phyloP scores from a whole-genome alignment of 352 stramenopile genomes.

The Blastocystis sp. region DNA sequence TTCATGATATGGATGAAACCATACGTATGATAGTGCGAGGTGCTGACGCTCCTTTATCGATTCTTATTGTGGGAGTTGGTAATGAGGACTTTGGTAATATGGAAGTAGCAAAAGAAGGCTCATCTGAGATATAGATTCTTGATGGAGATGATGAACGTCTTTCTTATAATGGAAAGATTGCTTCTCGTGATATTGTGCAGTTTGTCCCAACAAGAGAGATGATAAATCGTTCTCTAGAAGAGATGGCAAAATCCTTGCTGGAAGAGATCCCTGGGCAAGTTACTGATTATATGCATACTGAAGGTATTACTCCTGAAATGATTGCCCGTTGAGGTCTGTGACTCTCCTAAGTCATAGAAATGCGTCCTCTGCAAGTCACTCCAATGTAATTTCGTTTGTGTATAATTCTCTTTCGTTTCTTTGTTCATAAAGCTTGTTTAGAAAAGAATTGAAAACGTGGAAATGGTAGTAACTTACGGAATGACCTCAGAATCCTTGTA shows the following conservation, averaged over 20 bases:
- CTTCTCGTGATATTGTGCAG: slow-evolving; percentile 48
- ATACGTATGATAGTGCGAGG: slow-evolving; percentile 63
- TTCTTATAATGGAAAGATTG: slow-evolving; percentile 3
- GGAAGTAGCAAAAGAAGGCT: slow-evolving; percentile 45
- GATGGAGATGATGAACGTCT: slow-evolving; percentile 34
- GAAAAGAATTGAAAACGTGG: slow-evolving; percentile 1
- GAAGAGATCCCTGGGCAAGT: slow-evolving; percentile 39
- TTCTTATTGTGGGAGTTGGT: slow-evolving; percentile 75
- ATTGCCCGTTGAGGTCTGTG: not conserved
- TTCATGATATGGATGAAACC: slow-evolving; percentile 75
- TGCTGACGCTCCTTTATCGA: slow-evolving; percentile 66
- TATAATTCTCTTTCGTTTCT: not conserved
- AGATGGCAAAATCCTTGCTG: slow-evolving; percentile 1
- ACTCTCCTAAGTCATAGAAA: not conserved
- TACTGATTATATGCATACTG: slow-evolving; percentile 21
- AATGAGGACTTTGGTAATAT: slow-evolving; percentile 73
- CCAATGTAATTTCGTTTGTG: not conserved
- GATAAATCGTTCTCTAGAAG: not conserved
- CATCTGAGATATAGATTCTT: not conserved
- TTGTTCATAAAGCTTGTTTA: not conserved
- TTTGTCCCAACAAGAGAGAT: slow-evolving; percentile 7
- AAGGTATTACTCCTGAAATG: slow-evolving; percentile 29
- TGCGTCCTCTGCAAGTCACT: slow-evolving; percentile 3
- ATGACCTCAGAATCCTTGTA: not conserved
- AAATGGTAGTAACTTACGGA: not conserved